Conservation (phyloP, 306 rosid species). For the Castanopsis chinensis region DNA sequence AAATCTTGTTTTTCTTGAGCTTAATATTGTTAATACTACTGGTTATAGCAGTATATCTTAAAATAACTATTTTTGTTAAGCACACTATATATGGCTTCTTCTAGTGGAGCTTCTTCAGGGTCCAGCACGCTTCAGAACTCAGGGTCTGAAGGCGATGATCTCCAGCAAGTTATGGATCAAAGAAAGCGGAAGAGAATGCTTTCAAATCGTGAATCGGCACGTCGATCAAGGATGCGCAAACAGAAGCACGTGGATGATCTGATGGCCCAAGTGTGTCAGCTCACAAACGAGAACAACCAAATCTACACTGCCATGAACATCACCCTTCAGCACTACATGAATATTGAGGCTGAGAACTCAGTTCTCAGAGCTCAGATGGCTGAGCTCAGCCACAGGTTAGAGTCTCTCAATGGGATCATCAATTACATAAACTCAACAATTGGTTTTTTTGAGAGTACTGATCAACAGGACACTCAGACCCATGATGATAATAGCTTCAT, state of each 20-base stretch:
- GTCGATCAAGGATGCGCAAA: slow-evolving; percentile 71
- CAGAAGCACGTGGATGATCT: slow-evolving; percentile 68
- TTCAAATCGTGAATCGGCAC: slow-evolving; percentile 82
- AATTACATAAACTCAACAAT: slow-evolving; percentile 46
- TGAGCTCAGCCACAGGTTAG: slow-evolving; percentile 66
- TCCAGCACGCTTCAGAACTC: slow-evolving; percentile 38
- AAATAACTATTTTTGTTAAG: background rate
- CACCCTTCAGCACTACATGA: slow-evolving; percentile 44
- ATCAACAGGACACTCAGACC: slow-evolving; percentile 17
- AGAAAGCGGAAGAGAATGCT: slow-evolving; percentile 87
- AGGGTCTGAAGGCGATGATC: slow-evolving; percentile 55
- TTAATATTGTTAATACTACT: background rate
- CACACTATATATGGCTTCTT: slow-evolving; percentile 20
- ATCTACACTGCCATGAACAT: slow-evolving; percentile 41
- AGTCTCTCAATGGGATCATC: slow-evolving; percentile 63
- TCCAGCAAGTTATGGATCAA: slow-evolving; percentile 44
- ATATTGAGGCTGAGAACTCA: slow-evolving; percentile 68
- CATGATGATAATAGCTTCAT: slow-evolving; percentile 31
- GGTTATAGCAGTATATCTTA: background rate
- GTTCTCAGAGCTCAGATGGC: slow-evolving; percentile 69
- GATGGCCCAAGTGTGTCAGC: slow-evolving; percentile 33
- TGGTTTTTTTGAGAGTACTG: background rate
- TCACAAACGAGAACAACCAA: slow-evolving; percentile 52
- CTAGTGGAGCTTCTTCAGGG: slow-evolving; percentile 56
- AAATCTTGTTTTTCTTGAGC: background rate